A percentile compares a stretch with the other conserved stretches of the same genome.
Conservation (phyloP, 345 rosid genomes). For the Gossypium arboreum region DNA sequence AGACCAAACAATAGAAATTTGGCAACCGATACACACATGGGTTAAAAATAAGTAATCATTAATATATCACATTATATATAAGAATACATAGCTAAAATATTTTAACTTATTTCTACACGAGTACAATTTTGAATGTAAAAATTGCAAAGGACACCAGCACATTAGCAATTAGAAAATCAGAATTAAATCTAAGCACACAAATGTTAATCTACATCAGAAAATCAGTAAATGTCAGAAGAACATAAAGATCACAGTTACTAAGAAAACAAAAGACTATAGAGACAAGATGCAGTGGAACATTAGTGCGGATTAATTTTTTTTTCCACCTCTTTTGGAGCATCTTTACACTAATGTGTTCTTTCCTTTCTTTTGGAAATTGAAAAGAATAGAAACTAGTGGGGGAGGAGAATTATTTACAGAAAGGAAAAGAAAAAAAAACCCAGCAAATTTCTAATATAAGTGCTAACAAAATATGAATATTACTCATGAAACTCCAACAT, state of each 20-base stretch:
- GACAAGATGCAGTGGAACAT: background rate
- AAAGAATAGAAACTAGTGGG: background rate
- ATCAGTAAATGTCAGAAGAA: background rate
- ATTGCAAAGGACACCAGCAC: background rate
- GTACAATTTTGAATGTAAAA: background rate
- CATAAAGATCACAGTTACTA: background rate
- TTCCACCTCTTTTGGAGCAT: background rate
- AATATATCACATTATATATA: background rate
- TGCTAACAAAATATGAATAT: background rate
- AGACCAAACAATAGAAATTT: background rate
- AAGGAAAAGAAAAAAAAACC: background rate
- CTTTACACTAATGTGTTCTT: background rate
- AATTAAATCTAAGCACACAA: background rate
- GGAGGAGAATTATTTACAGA: background rate
- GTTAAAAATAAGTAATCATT: background rate
- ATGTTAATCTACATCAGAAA: background rate
- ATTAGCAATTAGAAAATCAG: background rate
- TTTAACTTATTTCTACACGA: background rate
- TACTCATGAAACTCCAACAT: background rate
- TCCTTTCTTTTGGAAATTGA: background rate
- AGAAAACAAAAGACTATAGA: background rate
- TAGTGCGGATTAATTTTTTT: background rate
- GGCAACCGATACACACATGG: background rate
- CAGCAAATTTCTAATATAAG: background rate
- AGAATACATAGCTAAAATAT: background rate